Evolutionary conservation across 2,329 filamentous ascomycete genomes (phyloP).

Genomic region (Colletotrichum sp.): DNA sequence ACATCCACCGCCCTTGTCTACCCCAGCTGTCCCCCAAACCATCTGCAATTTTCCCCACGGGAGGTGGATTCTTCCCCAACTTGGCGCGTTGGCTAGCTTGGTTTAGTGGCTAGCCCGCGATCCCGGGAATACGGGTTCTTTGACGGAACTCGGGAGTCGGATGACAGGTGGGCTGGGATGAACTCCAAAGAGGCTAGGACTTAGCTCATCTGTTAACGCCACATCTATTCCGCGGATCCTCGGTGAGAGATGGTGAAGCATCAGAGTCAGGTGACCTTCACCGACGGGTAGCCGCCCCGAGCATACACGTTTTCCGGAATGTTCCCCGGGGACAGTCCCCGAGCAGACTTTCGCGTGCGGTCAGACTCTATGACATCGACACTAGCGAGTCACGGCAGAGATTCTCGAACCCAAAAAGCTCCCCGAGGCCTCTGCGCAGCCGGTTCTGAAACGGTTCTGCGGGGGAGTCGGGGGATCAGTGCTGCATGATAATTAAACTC

Average conservation of each 20-base stretch:
- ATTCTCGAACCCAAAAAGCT: neutral
- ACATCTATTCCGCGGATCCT: neutral
- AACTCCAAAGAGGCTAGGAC: neutral
- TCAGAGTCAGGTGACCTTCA: neutral
- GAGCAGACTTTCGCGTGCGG: neutral
- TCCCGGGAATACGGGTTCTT: neutral
- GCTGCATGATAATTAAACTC: constrained; percentile 14
- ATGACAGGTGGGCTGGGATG: neutral
- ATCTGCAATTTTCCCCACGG: constrained; percentile 10
- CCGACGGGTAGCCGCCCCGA: neutral
- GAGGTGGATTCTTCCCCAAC: constrained; percentile 6
- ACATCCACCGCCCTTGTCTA: neutral
- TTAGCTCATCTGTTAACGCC: neutral
- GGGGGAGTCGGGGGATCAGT: neutral
- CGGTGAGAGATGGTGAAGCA: neutral
- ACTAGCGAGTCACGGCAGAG: neutral
- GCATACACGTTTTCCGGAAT: neutral
- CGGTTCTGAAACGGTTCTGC: constrained; percentile 14
- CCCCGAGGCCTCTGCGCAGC: constrained; percentile 3
- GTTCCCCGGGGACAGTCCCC: constrained; percentile 1
- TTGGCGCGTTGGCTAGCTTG: neutral
- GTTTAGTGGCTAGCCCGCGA: neutral
- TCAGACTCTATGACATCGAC: constrained; percentile 2
- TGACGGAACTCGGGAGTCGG: constrained; percentile 18
- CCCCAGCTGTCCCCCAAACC: neutral